Conservation (phyloP, 306 rosid genomes). For the Cajanus cajan region DNA sequence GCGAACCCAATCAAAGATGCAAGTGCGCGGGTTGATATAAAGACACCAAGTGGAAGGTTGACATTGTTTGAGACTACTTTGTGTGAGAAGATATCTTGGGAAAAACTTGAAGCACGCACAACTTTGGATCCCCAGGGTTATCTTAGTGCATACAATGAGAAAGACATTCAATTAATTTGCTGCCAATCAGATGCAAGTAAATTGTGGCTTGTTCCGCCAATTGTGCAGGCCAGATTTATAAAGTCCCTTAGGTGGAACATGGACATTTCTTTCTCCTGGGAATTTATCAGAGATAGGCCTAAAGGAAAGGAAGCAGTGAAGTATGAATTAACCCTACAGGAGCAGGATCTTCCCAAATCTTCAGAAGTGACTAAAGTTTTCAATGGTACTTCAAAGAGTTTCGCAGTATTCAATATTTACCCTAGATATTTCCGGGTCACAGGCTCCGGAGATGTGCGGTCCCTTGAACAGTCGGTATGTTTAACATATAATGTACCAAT, state of each 20-base stretch:
- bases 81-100: conserved; percentile 73
- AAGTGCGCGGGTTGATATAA: conserved; percentile 70
- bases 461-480: conserved; percentile 56
- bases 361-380: conserved; percentile 61
- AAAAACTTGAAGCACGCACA: conserved; percentile 37
- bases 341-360: conserved; percentile 67
- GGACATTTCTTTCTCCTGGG: conserved; percentile 73
- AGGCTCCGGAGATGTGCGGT: conserved; percentile 82
- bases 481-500: background rate
- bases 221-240: conserved; percentile 64
- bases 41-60: conserved; percentile 73
- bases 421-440: conserved; percentile 76
- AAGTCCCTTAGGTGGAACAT: conserved; percentile 62
- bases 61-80: conserved; percentile 85
- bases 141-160: conserved; percentile 56
- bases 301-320: conserved; percentile 81
- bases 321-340: conserved; percentile 43
- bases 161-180: conserved; percentile 81
- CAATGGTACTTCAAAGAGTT: conserved; percentile 68
- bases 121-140: conserved; percentile 55
- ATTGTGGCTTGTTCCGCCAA: conserved; percentile 80
- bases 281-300: conserved; percentile 74
- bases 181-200: conserved; percentile 90
- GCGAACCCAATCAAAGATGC: conserved; percentile 96
- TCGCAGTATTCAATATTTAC: conserved; percentile 61